A percentile compares a stretch with the other conserved stretches of the same genome.
Evolutionary conservation across 371 early-diverging fungal species (phyloP).

Genomic region (Entomophthora muscae): DNA sequence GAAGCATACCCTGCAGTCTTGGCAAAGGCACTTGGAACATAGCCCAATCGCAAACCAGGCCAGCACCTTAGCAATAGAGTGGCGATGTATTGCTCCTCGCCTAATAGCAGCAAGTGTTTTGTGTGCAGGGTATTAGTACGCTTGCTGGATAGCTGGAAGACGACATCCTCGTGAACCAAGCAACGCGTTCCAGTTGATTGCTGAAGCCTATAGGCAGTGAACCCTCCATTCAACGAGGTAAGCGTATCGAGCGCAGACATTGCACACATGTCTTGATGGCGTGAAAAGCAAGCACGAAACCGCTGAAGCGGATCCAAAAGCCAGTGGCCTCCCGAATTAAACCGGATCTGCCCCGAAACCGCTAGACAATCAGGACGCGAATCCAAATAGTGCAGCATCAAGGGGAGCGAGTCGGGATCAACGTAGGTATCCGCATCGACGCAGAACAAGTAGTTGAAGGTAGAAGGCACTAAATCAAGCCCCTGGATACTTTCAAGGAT

Average conservation of each 20-base stretch:
- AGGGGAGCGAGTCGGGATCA: constrained; percentile 58
- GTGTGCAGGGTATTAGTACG: constrained; percentile 93
- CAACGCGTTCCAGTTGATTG: constrained; percentile 74
- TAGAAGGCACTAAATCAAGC: constrained; percentile 63
- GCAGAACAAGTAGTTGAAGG: constrained; percentile 87
- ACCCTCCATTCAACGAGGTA: constrained; percentile 90
- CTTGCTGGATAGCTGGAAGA: constrained; percentile 83
- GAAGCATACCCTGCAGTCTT: not conserved
- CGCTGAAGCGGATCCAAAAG: constrained; percentile 96
- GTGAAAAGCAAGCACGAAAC: constrained; percentile 96
- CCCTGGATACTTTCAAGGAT: constrained; percentile 83
- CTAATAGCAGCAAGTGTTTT: constrained; percentile 71
- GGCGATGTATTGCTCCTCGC: constrained; percentile 86
- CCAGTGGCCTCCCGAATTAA: constrained; percentile 76
- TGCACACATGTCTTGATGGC: constrained; percentile 94
- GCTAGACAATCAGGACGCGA: constrained; percentile 81
- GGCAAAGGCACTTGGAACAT: constrained; percentile 37
- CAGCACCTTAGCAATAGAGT: constrained; percentile 95
- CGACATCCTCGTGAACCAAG: constrained; percentile 65
- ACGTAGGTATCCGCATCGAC: constrained; percentile 95
- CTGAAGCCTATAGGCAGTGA: constrained; percentile 86
- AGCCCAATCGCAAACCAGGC: not conserved
- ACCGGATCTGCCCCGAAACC: constrained; percentile 79
- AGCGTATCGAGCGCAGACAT: constrained; percentile 95
- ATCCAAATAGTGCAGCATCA: constrained; percentile 66